Conservation (phyloP, 306 rosid genomes). For the Inga oerstediana region DNA sequence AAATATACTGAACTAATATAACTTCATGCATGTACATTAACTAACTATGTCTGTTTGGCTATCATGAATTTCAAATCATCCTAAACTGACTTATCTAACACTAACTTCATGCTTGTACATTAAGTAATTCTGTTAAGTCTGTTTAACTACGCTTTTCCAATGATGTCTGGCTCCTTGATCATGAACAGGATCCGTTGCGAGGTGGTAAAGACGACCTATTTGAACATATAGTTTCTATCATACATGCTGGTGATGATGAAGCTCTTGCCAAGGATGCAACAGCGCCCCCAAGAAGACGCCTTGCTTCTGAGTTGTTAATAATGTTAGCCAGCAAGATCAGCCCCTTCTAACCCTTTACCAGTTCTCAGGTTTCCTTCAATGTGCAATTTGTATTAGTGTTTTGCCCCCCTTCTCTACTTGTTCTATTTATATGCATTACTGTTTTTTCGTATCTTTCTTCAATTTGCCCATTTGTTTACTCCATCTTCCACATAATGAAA, state of each 20-base stretch:
- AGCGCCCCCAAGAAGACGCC: conserved; percentile 78
- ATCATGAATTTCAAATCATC: neutral
- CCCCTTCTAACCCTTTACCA: neutral
- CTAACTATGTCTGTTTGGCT: no score
- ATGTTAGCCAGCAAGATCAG: conserved; percentile 67
- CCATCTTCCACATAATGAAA: neutral
- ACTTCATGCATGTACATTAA: neutral
- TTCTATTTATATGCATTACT: neutral
- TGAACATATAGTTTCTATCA: conserved; percentile 60
- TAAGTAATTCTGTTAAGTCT: neutral
- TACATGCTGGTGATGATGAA: conserved; percentile 74
- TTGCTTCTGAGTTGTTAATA: conserved; percentile 83
- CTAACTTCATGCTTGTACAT: neutral
- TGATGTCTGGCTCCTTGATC: conserved; percentile 8
- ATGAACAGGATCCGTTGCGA: conserved; percentile 86
- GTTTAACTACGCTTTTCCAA: neutral
- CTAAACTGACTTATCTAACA: neutral
- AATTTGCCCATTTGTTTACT: neutral
- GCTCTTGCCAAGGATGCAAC: conserved; percentile 66
- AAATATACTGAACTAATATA: neutral
- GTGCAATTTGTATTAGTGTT: neutral
- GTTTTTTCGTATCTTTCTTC: neutral
- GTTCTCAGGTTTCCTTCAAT: neutral
- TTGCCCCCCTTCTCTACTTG: no score
- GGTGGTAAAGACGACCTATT: conserved; percentile 88